Base-by-base conservation (phyloP, 164 flowering plant species). In the Vitis cinerea region DNA sequence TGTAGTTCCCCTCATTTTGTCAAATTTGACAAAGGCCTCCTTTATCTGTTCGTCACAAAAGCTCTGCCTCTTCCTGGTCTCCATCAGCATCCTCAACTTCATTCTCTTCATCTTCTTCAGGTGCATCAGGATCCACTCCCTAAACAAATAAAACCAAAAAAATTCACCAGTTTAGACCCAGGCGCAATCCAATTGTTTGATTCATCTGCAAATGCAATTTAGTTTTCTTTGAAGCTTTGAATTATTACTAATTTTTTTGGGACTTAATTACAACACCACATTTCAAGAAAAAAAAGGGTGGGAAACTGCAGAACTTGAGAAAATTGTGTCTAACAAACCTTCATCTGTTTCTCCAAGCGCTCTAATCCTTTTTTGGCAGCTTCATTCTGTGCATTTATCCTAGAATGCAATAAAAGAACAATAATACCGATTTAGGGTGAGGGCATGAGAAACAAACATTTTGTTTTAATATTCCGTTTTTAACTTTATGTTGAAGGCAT, bases 91-190 rank as follows among this genome's bases (percentile, higher is more conserved):
- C 99, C 11, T 90, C 99, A 17, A 78, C 93, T 52, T 95, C 99
- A 78, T 94, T 94, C 50, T 92, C 97, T 72, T 94, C 99, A 56
- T 95, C 97, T 47, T 92, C 99, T 69, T 95, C 99, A 23, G 91
- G 92, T 54, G 99, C 99, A 86, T 95, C 99, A 3, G 99, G 99
- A 81, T 95, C 99, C 75, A 95, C 81, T 69, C 99, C 99, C 99
- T 95, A 68, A 54, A 80, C 63, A 4, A 23, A 74, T 64, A 13
- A n/a, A 57, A 13, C 3, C 37, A 14, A n/a, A 7, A 63, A 63
- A 63, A 63, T n/a, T 37, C 44, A 6, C 49, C 16, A 19, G 12
- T 27, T 63, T 63, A 51, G 31, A 19, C 47, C 11, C 31, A 15
- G 9, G 15, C 1, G 10, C 49, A 14, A 30, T 7, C 49, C 64